These are phyloP conservation scores for Orbilia javanica DNA, from an alignment of 2,329 filamentous ascomycete species.

Conservation along the genomic window DNA sequence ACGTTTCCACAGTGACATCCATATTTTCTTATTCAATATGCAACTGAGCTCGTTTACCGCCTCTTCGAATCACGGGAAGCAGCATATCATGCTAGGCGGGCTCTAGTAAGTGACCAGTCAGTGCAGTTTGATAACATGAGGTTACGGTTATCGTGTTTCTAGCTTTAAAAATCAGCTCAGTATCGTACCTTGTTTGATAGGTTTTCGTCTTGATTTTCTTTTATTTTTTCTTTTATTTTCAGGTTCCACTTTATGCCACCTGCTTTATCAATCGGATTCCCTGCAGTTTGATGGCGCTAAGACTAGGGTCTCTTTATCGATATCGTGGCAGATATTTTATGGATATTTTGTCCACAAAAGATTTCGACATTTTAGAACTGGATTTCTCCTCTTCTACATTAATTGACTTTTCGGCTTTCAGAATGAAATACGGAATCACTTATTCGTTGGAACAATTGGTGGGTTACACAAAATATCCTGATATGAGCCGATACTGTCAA, in stretches of 20 bases:
- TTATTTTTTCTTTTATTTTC: not conserved
- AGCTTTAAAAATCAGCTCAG: not conserved
- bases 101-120: not conserved
- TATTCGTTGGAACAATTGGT: slow-evolving; percentile 8
- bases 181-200: not conserved
- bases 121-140: slow-evolving; percentile 1
- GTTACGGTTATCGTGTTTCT: slow-evolving; percentile 9
- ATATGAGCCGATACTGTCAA: not conserved
- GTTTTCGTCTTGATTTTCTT: not conserved
- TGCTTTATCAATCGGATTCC: slow-evolving; percentile 8
- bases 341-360: not conserved
- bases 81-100: slow-evolving; percentile 16
- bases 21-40: slow-evolving; percentile 28
- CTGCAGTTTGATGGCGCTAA: not conserved
- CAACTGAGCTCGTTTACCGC: slow-evolving; percentile 26
- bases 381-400: not conserved
- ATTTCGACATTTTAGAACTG: not conserved
- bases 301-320: not conserved
- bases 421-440: not conserved
- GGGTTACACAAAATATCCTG: slow-evolving; percentile 19
- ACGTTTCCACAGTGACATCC: not conserved
- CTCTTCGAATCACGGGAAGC: slow-evolving; percentile 16
- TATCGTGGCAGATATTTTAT: slow-evolving; percentile 3
- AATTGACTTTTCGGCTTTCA: not conserved
- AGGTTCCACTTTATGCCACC: slow-evolving; percentile 14